phyloP scores from a whole-genome alignment of 176 grass and related monocot species.

The sorghum (Sorghum bicolor) region Sorghum_bicolor_NCBIv3 NC_012872.2:16890001-16890500 shows the following conservation, averaged over 20 bases:
- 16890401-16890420: not conserved
- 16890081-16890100: not conserved
- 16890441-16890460: not conserved
- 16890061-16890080: not conserved
- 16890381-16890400: not conserved
- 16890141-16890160: slow-evolving; percentile 3
- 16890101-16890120: slow-evolving; percentile 1
- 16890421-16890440: not conserved
- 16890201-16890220: not conserved
- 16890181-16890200: not conserved
- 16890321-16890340: not conserved
- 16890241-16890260: not conserved
- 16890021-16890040: not conserved
- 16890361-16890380: not conserved
- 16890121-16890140: not conserved
- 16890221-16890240: not conserved
- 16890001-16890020: slow-evolving; percentile 11
- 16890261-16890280: not conserved
- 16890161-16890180: not conserved
- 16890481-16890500: too few species aligned
- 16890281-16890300: not conserved
- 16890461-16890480: too few species aligned
- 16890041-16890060: not conserved
- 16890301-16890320: not conserved
- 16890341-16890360: not conserved